These are phyloP conservation scores for Simmondsia chinensis DNA, from an alignment of 148 eudicot species.

Conservation along the genomic window DNA sequence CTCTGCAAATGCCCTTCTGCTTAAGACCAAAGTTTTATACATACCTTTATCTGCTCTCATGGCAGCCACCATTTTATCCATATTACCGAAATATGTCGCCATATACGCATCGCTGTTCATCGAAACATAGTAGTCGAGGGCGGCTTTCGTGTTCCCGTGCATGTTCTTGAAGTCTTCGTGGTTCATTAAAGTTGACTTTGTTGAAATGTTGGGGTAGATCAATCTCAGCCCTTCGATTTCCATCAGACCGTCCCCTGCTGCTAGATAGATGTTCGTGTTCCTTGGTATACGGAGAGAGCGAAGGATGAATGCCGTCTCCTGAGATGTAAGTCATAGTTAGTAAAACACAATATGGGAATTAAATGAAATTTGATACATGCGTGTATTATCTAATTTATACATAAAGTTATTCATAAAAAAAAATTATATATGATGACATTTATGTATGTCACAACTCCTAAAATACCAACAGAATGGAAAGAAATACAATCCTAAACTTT, in stretches of 20 bases:
- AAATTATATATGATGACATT: no score
- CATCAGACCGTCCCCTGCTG: constrained; percentile 98
- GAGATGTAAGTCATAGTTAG: no score
- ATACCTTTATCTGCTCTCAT: constrained; percentile 78
- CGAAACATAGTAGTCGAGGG: constrained; percentile 80
- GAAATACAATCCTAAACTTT: no score
- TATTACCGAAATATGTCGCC: constrained; percentile 92
- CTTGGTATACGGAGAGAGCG: constrained; percentile 64
- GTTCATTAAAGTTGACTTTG: constrained; percentile 56
- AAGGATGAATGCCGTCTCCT: constrained; percentile 77
- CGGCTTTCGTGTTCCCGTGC: constrained; percentile 99
- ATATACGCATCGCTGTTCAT: constrained; percentile 74
- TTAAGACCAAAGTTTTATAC: constrained; percentile 63
- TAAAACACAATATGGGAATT: no score
- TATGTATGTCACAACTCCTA: no score
- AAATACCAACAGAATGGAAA: no score
- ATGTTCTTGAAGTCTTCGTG: constrained; percentile 61
- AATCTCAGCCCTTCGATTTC: constrained; percentile 71
- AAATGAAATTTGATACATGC: no score
- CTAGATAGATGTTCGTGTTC: constrained; percentile 69
- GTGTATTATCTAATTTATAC: no score
- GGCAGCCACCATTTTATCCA: constrained; percentile 98
- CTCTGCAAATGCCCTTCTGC: constrained; percentile 64
- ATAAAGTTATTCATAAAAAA: no score
- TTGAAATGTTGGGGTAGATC: constrained; percentile 51